Conservation (phyloP, 2,329 filamentous ascomycete species). For the Fusarium citri region DNA sequence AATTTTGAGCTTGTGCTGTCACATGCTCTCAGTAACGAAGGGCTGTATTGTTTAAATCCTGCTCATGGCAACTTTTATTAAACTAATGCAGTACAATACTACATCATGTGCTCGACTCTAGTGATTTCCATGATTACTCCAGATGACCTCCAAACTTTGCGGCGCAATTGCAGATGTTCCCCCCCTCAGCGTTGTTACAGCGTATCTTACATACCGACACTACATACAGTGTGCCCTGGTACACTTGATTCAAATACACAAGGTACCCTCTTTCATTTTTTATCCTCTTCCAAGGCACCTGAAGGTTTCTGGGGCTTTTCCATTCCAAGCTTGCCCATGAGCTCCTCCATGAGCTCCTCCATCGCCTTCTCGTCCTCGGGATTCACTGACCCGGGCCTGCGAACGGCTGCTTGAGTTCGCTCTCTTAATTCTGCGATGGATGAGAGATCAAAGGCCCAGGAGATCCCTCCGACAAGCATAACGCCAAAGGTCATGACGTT, state of each 20-base stretch:
- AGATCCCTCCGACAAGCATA: conserved; percentile 76
- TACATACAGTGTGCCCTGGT: not conserved
- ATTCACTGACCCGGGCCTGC: conserved; percentile 50
- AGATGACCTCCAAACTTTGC: not conserved
- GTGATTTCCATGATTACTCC: no score
- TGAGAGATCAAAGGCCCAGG: conserved; percentile 83
- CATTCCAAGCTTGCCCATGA: conserved; percentile 65
- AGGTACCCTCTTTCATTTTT: not conserved
- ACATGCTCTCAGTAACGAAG: not conserved
- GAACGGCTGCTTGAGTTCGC: conserved; percentile 58
- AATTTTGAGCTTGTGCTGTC: conserved; percentile 34
- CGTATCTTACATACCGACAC: conserved; percentile 35
- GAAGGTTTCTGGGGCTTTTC: conserved; percentile 40
- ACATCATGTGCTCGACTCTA: not conserved
- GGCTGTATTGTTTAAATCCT: not conserved
- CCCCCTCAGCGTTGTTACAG: conserved; percentile 3
- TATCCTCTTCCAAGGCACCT: conserved; percentile 21
- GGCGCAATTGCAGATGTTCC: not conserved
- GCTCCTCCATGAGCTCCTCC: conserved; percentile 69
- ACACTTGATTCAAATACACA: not conserved
- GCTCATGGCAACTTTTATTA: not conserved
- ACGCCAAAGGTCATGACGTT: conserved; percentile 83
- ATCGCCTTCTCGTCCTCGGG: conserved; percentile 69
- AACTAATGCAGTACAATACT: not conserved
- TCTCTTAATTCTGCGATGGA: conserved; percentile 72